A percentile compares a stretch with the other conserved stretches of the same genome.
phyloP scores from a whole-genome alignment of 1,284 basidiomycete genomes.

The Cryptococcus sp. region DNA sequence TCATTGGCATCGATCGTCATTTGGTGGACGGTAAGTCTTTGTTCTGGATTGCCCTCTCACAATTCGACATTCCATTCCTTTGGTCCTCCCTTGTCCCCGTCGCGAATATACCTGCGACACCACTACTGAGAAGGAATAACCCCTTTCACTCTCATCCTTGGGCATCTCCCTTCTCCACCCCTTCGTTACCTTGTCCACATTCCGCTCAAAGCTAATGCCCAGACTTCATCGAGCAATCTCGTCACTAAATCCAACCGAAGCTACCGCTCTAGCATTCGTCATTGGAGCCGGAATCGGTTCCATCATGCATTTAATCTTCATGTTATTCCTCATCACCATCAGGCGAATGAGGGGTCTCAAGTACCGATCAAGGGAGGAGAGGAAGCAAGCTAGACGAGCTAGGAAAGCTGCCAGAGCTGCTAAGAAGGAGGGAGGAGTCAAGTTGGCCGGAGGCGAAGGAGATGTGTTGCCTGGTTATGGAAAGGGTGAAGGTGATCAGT shows the following conservation, averaged over 20 bases:
- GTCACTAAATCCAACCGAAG: constrained; percentile 18
- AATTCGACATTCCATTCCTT: too few species aligned
- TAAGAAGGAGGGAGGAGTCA: not conserved
- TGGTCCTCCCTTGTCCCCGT: not conserved
- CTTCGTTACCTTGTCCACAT: not conserved
- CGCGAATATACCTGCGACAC: too few species aligned
- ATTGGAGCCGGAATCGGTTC: constrained; percentile 31
- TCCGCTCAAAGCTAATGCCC: not conserved
- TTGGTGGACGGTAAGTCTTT: constrained; percentile 7
- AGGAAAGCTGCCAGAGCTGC: constrained; percentile 6
- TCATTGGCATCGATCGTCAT: constrained; percentile 1
- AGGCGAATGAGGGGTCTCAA: constrained; percentile 12
- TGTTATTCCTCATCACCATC: constrained; percentile 22
- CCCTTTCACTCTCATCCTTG: too few species aligned
- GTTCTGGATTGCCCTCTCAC: not conserved
- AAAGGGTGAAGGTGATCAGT: constrained; percentile 6
- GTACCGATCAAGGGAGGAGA: constrained; percentile 7
- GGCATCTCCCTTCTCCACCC: too few species aligned
- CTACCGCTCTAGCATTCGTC: constrained; percentile 23
- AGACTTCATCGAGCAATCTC: constrained; percentile 23
- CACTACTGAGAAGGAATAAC: too few species aligned
- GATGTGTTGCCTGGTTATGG: constrained; percentile 20
- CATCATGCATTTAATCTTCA: constrained; percentile 28
- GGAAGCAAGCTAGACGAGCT: constrained; percentile 10
- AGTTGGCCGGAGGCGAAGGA: constrained; percentile 5